These are phyloP conservation scores for Citrus sp. DNA, from an alignment of 345 rosid genomes.

Conservation along the genomic window DNA sequence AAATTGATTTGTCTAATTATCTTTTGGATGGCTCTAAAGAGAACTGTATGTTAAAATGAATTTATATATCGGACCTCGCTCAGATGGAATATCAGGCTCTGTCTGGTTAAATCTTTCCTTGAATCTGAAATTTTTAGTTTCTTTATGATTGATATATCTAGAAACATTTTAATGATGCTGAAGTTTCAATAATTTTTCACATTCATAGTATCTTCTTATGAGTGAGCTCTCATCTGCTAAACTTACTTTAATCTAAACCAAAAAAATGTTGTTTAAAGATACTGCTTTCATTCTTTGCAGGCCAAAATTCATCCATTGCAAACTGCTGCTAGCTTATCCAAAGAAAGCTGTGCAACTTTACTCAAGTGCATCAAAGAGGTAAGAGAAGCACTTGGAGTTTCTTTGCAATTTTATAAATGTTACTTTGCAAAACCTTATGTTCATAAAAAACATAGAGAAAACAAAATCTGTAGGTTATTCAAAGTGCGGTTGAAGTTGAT, in stretches of 20 bases:
- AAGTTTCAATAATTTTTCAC: background rate
- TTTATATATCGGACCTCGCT: background rate
- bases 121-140: background rate
- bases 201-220: background rate
- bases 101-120: background rate
- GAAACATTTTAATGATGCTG: background rate
- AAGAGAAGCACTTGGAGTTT: conserved; percentile 7
- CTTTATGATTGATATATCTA: background rate
- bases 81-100: background rate
- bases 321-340: conserved; percentile 59
- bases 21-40: background rate
- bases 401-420: conserved; percentile 1
- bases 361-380: conserved; percentile 81
- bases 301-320: conserved; percentile 90
- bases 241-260: background rate
- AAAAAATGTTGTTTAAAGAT: background rate
- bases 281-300: conserved; percentile 33
- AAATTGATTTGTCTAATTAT: background rate
- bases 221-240: background rate
- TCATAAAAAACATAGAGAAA: conserved; percentile 35
- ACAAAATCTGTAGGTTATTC: conserved; percentile 75
- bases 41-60: background rate
- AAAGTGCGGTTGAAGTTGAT: conserved; percentile 84
- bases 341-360: conserved; percentile 67
- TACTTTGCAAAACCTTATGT: conserved; percentile 7